Evolutionary conservation across 371 early-diverging fungal species (phyloP).

Genomic region (Saksenaea vasiformis): DNA sequence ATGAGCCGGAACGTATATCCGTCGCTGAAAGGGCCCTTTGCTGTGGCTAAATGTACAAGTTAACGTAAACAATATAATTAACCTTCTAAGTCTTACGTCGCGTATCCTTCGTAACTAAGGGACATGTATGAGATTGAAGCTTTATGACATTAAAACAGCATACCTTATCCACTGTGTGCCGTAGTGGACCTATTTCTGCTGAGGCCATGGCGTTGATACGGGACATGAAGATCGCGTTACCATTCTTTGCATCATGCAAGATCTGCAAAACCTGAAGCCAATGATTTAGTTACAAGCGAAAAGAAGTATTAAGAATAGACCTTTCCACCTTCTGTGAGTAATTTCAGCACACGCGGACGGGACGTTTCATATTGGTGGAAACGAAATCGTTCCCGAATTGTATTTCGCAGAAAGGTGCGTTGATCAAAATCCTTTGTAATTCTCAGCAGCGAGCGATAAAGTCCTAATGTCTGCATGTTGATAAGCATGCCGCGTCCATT

Average conservation of each 20-base stretch:
- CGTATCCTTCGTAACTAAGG: slow-evolving; percentile 16
- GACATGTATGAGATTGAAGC: not conserved
- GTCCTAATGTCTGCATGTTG: not conserved
- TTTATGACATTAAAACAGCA: not conserved
- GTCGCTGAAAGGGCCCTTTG: slow-evolving; percentile 11
- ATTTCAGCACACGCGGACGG: slow-evolving; percentile 10
- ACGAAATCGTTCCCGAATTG: slow-evolving; percentile 28
- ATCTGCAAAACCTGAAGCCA: slow-evolving; percentile 14
- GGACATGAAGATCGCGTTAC: slow-evolving; percentile 11
- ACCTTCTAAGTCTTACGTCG: slow-evolving; percentile 15
- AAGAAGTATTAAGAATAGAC: not conserved
- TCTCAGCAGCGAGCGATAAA: not conserved
- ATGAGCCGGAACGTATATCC: slow-evolving; percentile 18
- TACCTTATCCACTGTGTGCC: slow-evolving; percentile 21
- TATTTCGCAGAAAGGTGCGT: slow-evolving; percentile 10
- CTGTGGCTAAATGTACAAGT: slow-evolving; percentile 5
- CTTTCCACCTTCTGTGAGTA: slow-evolving; percentile 19
- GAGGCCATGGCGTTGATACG: slow-evolving; percentile 16
- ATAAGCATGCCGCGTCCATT: not conserved
- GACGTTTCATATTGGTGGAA: slow-evolving; percentile 28
- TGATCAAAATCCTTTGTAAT: not conserved
- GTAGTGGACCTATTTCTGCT: slow-evolving; percentile 20
- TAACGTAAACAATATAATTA: not conserved
- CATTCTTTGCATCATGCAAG: slow-evolving; percentile 9
- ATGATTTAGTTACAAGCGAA: not conserved